Evolutionary conservation across 306 rosid species (phyloP).

Genomic region (Hylodesmum podocarpum): DNA sequence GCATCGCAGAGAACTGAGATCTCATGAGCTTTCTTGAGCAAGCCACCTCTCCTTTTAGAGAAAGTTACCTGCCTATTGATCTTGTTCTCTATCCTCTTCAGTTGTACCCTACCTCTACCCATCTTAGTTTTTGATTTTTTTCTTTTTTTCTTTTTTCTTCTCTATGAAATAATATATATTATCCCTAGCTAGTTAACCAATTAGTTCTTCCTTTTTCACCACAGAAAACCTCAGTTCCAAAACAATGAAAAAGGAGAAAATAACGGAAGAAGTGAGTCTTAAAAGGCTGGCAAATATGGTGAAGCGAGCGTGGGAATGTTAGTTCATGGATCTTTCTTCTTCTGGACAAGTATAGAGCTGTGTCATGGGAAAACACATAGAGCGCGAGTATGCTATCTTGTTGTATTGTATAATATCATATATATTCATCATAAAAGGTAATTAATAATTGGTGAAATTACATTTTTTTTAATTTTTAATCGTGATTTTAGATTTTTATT

Average conservation of each 20-base stretch:
- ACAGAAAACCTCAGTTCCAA: conserved; percentile 40
- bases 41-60: conserved; percentile 90
- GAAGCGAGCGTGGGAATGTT: conserved; percentile 1
- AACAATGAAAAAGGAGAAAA: conserved; percentile 38
- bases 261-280: conserved; percentile 35
- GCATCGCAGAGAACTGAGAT: conserved; percentile 98
- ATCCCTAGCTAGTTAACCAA: not conserved
- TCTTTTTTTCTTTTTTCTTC: no score
- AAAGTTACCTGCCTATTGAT: conserved; percentile 93
- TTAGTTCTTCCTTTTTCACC: conserved; percentile 11
- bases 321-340: conserved; percentile 38
- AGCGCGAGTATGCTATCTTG: not conserved
- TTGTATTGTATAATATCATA: no score
- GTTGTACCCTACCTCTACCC: conserved; percentile 99
- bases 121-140: conserved; percentile 29
- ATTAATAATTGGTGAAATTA: no score
- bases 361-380: conserved; percentile 35
- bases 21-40: conserved; percentile 93
- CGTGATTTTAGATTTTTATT: no score
- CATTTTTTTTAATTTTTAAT: no score
- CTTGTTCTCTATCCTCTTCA: conserved; percentile 93
- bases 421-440: no score
- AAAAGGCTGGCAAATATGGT: conserved; percentile 22
- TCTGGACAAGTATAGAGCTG: conserved; percentile 39
- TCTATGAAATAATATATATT: conserved; percentile 17